A percentile compares a stretch with the other conserved stretches of the same genome.
phyloP scores from a whole-genome alignment of 352 stramenopile genomes.

The Phytophthora macrochlamydospora region DNA sequence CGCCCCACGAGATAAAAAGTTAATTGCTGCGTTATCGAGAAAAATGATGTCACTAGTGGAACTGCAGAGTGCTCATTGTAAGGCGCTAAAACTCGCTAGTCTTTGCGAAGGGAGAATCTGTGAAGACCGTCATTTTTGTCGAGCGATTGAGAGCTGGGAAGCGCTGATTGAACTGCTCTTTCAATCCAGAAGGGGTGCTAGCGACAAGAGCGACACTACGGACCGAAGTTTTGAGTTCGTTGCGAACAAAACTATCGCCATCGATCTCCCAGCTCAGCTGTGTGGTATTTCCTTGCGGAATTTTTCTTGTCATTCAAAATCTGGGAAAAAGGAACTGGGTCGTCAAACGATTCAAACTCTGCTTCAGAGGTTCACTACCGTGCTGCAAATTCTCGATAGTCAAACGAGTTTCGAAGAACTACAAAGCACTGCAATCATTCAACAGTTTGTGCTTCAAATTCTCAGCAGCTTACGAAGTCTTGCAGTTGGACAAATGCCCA shows the following conservation, averaged over 20 bases:
- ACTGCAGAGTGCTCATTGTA: constrained; percentile 1
- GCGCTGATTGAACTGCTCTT: constrained; percentile 12
- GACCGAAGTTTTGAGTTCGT: constrained; percentile 2
- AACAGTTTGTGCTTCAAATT: constrained; percentile 13
- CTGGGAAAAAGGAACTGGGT: constrained; percentile 10
- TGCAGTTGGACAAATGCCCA: constrained; percentile 11
- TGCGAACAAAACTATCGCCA: neutral
- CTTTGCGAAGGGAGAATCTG: constrained; percentile 5
- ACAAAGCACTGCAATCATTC: constrained; percentile 1
- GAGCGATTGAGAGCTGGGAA: constrained; percentile 7
- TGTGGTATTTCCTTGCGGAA: constrained; percentile 1
- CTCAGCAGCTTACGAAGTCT: constrained; percentile 6
- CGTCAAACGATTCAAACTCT: constrained; percentile 9
- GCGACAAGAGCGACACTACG: neutral
- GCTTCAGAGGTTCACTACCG: constrained; percentile 4
- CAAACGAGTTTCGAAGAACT: constrained; percentile 11
- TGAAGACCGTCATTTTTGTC: neutral
- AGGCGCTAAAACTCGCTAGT: constrained; percentile 1
- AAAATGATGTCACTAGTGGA: constrained; percentile 13
- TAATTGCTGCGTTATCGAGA: constrained; percentile 1
- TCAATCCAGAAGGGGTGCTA: constrained; percentile 1
- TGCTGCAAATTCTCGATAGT: constrained; percentile 11
- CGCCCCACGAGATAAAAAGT: neutral
- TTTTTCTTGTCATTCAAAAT: constrained; percentile 11
- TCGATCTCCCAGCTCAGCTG: constrained; percentile 14